phyloP scores from a whole-genome alignment of 805 yeast genomes.

The Blastobotrys parvus region DNA sequence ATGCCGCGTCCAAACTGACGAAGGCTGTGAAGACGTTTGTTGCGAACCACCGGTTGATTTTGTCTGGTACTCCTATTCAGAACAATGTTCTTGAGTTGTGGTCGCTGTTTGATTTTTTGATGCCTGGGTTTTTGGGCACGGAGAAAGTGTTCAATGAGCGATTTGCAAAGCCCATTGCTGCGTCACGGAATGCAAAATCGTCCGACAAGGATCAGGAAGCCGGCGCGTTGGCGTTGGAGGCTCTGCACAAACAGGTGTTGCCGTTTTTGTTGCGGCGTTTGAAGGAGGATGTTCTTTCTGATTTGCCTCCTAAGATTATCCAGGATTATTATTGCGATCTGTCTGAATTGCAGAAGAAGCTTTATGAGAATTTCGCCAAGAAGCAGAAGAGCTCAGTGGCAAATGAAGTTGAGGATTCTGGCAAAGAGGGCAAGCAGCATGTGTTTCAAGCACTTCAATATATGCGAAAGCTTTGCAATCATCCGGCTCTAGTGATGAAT shows the following conservation, averaged over 20 bases:
- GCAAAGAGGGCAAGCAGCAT: conserved; percentile 62
- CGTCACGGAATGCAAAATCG: conserved; percentile 73
- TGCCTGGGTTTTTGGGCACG: conserved; percentile 98
- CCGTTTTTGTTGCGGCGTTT: conserved; percentile 95
- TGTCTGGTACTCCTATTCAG: conserved; percentile 97
- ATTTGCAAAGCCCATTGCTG: conserved; percentile 97
- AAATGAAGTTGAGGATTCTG: conserved; percentile 44
- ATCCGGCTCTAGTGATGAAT: conserved; percentile 83
- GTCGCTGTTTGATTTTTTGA: conserved; percentile 94
- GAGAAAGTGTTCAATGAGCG: conserved; percentile 90
- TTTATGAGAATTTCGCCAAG: conserved; percentile 82
- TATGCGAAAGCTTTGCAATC: conserved; percentile 94
- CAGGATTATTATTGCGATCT: conserved; percentile 97
- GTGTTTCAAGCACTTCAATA: conserved; percentile 96
- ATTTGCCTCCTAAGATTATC: conserved; percentile 94
- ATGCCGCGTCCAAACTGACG: conserved; percentile 78
- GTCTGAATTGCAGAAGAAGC: conserved; percentile 78
- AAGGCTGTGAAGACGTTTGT: conserved; percentile 74
- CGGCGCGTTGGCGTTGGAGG: conserved; percentile 92
- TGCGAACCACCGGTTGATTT: conserved; percentile 83
- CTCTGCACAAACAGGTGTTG: conserved; percentile 89
- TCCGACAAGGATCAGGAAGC: conserved; percentile 92
- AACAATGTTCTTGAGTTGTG: conserved; percentile 93
- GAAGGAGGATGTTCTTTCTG: conserved; percentile 92
- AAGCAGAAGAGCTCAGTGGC: conserved; percentile 70